phyloP scores from a whole-genome alignment of 2,329 filamentous ascomycete species.

The Diaporthe sp. region DNA sequence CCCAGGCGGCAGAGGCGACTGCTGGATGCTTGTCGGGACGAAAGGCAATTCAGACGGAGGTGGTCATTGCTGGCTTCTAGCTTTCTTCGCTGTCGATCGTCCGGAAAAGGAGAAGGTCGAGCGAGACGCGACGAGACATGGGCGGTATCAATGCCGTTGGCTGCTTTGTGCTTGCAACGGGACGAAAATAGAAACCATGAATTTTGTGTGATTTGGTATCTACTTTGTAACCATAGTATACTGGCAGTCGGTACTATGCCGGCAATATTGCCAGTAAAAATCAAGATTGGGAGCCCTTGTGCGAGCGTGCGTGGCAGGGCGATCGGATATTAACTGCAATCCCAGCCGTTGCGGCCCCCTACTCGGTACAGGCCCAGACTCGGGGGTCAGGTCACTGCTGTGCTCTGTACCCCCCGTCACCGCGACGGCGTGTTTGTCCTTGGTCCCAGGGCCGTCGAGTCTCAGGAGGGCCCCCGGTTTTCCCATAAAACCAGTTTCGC shows the following conservation, averaged over 20 bases:
- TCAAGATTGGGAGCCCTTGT: neutral
- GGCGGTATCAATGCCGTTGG: slow-evolving; percentile 7
- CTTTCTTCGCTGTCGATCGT: neutral
- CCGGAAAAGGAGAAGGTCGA: slow-evolving; percentile 10
- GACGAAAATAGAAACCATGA: slow-evolving; percentile 18
- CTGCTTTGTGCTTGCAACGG: neutral
- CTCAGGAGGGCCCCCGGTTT: slow-evolving; percentile 23
- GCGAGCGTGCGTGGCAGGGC: slow-evolving; percentile 17
- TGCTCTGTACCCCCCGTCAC: neutral
- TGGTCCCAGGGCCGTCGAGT: neutral
- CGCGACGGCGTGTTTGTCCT: slow-evolving; percentile 3
- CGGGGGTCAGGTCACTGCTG: neutral
- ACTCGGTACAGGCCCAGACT: neutral
- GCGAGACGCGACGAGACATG: slow-evolving; percentile 22
- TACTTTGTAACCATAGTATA: neutral
- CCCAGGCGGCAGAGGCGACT: neutral
- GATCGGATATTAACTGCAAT: slow-evolving; percentile 22
- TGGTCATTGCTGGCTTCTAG: neutral
- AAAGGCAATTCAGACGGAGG: slow-evolving; percentile 2
- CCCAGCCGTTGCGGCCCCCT: neutral
- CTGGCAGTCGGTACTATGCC: neutral
- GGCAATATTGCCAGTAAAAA: slow-evolving; percentile 2
- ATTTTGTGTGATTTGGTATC: neutral
- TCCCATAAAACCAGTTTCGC: slow-evolving; percentile 31
- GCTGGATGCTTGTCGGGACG: slow-evolving; percentile 5